Evolutionary conservation across 2,329 filamentous ascomycete genomes (phyloP), one percentile per base, ranked within the genome.

Genomic region (Exophiala spinifera): DNA sequence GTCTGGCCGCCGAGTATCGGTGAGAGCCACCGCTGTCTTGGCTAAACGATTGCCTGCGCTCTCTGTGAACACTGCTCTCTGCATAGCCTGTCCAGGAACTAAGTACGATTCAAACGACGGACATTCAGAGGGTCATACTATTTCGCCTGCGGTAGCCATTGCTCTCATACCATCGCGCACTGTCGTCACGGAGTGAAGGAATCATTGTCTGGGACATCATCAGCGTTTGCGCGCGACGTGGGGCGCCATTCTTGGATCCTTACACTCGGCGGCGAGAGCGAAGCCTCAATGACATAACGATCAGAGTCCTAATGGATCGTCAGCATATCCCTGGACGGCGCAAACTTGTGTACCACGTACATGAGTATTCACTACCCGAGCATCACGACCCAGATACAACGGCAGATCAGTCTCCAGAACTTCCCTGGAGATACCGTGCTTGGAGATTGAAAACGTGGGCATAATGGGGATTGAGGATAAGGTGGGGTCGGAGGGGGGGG

Each of bases 401-500:
- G 49, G 36, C n/a, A 57, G 37, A 33, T 57, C 54, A 14, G 45
- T 25, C 46, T 57, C 54, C 23, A 57, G 40, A 11, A 57, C 54
- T 13, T 57, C 54, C 36, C 46, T 53, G 43, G 46, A 57, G 44
- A 57, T 40, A 34, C 45, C 49, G 19, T 53, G 25, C 31, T 46
- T 57, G 6, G 54, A 43, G n/a, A 53, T 43, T 20, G 39, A n/a
- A 21, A 49, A 46, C 8, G 47, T 45, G 34, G 54, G 49, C 54
- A 57, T 57, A 20, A 25, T 46, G 21, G 46, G n/a, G n/a, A n/a
- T n/a, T n/a, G n/a, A n/a, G n/a, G n/a, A 42, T 15, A 23, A n/a
- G 31, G 34, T 37, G 28, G 45, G 49, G n/a, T n/a, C n/a, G 37
- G 28, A 31, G 28, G 4, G 28, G 4, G 28, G 3, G 10, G 4